These are phyloP conservation scores for Paraphoma chrysanthemicola DNA, from an alignment of 2,329 filamentous ascomycete genomes.

Conservation along the genomic window DNA sequence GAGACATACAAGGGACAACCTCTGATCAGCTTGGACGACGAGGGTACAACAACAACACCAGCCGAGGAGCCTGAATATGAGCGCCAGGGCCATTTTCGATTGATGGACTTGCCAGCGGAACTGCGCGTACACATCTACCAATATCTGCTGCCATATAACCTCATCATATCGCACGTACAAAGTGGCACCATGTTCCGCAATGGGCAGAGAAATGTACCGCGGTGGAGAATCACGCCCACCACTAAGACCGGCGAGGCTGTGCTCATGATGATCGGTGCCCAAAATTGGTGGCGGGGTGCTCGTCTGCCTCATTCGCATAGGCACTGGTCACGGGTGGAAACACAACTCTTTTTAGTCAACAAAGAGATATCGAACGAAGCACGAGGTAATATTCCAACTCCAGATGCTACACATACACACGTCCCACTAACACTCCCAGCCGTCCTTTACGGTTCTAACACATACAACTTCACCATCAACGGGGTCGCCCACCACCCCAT, in stretches of 20 bases:
- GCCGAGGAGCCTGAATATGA: background rate
- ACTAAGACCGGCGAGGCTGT: background rate
- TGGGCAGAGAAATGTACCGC: too few species aligned
- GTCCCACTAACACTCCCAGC: slow-evolving; percentile 8
- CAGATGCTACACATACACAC: background rate
- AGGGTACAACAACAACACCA: background rate
- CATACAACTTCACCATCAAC: slow-evolving; percentile 22
- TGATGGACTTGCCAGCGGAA: slow-evolving; percentile 23
- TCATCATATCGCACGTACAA: slow-evolving; percentile 1
- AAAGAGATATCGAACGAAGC: slow-evolving; percentile 24
- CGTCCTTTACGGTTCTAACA: slow-evolving; percentile 29
- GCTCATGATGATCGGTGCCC: background rate
- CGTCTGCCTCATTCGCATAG: background rate
- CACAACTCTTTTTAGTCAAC: slow-evolving; percentile 21
- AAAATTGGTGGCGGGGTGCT: background rate
- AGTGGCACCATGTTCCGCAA: background rate
- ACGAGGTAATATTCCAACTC: slow-evolving; percentile 8
- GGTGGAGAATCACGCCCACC: background rate
- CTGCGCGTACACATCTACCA: slow-evolving; percentile 20
- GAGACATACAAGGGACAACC: slow-evolving; percentile 3
- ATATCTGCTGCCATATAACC: slow-evolving; percentile 14
- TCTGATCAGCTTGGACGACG: background rate
- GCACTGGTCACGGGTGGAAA: background rate
- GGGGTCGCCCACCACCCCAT: slow-evolving; percentile 3
- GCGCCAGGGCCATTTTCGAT: slow-evolving; percentile 9